Evolutionary conservation across 2,329 filamentous ascomycete species (phyloP).

Genomic region (Pseudomassariella vexata): DNA sequence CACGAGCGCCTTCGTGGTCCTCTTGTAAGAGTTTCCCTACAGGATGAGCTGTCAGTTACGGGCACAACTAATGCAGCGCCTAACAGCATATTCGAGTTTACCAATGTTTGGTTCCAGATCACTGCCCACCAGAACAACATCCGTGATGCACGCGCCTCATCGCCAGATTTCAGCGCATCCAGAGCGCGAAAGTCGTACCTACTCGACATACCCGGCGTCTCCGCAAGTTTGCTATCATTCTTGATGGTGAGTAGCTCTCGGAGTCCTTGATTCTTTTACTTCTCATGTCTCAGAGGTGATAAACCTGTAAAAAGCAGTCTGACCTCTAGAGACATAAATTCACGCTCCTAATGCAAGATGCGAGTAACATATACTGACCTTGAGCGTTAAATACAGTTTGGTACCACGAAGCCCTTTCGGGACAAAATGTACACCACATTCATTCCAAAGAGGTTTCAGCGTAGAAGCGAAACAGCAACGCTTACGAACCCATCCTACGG

Average conservation of each 20-base stretch:
- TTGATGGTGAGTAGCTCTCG: constrained; percentile 34
- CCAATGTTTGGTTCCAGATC: constrained; percentile 13
- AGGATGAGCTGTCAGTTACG: neutral
- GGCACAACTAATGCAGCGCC: constrained; percentile 13
- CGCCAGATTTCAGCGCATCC: constrained; percentile 26
- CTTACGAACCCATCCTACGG: too few relatives aligned
- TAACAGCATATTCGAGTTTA: constrained; percentile 31
- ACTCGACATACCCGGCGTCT: constrained; percentile 31
- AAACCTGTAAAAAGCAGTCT: neutral
- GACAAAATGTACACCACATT: constrained; percentile 19
- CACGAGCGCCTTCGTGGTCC: constrained; percentile 34
- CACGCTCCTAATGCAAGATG: too few relatives aligned
- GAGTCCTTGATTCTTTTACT: too few relatives aligned
- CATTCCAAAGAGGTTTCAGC: constrained; percentile 11
- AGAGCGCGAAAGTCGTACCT: constrained; percentile 24
- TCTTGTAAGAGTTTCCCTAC: constrained; percentile 23
- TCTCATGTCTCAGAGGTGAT: constrained; percentile 1
- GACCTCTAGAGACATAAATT: too few relatives aligned
- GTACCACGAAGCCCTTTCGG: constrained; percentile 31
- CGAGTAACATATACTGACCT: too few relatives aligned
- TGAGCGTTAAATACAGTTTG: too few relatives aligned
- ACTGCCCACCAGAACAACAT: constrained; percentile 22
- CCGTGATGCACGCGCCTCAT: constrained; percentile 16
- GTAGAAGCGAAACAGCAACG: neutral
- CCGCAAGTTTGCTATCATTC: constrained; percentile 28